Percentiles rank a stretch among this genome's conserved stretches.
These are phyloP conservation scores for Brassica carinata DNA, from an alignment of 345 rosid genomes.

Conservation along the genomic window DNA sequence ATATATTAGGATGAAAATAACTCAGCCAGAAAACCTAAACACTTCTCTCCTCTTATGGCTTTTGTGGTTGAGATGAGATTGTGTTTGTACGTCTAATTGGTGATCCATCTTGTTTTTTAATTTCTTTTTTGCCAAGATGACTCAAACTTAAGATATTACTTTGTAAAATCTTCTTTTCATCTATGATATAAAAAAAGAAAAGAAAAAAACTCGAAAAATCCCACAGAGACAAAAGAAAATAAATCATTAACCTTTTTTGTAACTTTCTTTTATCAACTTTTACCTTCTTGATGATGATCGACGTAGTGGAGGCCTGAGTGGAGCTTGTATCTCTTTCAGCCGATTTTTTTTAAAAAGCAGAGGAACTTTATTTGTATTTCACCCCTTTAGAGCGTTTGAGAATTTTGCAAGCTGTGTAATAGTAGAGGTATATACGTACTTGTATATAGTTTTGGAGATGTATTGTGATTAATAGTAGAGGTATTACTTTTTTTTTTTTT, in stretches of 20 bases:
- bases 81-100: no score
- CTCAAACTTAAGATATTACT: no score
- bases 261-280: constrained; percentile 2
- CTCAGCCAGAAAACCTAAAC: no score
- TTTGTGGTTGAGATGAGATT: no score
- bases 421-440: not conserved
- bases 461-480: not conserved
- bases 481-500: no score
- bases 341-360: constrained; percentile 2
- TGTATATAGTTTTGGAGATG: not conserved
- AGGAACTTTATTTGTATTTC: constrained; percentile 23
- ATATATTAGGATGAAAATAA: not conserved
- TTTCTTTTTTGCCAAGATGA: no score
- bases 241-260: constrained; percentile 22
- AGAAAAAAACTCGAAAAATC: not conserved
- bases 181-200: no score
- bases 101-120: no score
- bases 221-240: not conserved
- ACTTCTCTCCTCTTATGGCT: no score
- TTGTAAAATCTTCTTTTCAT: no score
- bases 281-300: constrained; percentile 16
- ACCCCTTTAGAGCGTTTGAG: not conserved
- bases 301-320: constrained; percentile 12
- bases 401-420: constrained; percentile 4
- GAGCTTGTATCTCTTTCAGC: constrained; percentile 24